Percentiles rank a stretch among this genome's conserved stretches.
phyloP scores from a whole-genome alignment of 1,284 basidiomycete species.

The Naganishia albida region DNA sequence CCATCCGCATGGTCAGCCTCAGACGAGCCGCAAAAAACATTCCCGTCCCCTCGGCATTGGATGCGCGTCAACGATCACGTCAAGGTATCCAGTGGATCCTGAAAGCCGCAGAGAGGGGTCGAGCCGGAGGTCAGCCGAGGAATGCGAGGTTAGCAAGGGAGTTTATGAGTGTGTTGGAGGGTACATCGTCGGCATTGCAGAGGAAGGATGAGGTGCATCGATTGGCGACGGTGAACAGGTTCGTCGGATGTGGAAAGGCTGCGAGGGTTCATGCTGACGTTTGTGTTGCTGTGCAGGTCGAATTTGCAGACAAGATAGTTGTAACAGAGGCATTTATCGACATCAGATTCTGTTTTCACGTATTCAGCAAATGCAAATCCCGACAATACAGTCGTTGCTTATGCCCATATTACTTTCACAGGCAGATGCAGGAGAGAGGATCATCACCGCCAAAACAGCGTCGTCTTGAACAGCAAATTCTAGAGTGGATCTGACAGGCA shows the following conservation, averaged over 20 bases:
- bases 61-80: conserved; percentile 72
- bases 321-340: too few species aligned
- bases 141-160: conserved; percentile 73
- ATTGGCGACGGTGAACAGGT: conserved; percentile 79
- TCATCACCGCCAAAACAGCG: too few species aligned
- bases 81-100: conserved; percentile 69
- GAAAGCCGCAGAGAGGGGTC: conserved; percentile 59
- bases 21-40: conserved; percentile 64
- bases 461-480: too few species aligned
- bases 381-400: too few species aligned
- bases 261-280: not conserved
- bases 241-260: conserved; percentile 44
- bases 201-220: conserved; percentile 67
- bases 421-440: too few species aligned
- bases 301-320: conserved; percentile 25
- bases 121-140: conserved; percentile 59
- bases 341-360: too few species aligned
- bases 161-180: conserved; percentile 67
- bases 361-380: too few species aligned
- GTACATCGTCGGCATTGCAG: conserved; percentile 61
- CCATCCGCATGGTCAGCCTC: conserved; percentile 61
- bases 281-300: conserved; percentile 1
- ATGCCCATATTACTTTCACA: too few species aligned
- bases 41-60: conserved; percentile 68
- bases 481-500: too few species aligned